Conservation (phyloP, 177 flowering plant genomes). For the Telopea speciosissima region DNA sequence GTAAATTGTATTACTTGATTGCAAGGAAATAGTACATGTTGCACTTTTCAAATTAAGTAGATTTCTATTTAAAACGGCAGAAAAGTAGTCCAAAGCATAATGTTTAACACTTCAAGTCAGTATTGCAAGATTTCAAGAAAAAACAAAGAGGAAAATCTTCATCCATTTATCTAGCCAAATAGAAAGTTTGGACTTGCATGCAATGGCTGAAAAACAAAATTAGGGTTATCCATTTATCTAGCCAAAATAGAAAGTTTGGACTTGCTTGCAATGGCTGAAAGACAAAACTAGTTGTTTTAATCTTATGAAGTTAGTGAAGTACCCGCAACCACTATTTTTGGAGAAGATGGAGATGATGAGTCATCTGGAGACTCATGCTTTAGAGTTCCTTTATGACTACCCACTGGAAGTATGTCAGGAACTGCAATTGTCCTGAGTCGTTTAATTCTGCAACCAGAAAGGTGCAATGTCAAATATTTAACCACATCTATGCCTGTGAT, state of each 20-base stretch:
- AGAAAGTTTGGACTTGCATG: neutral
- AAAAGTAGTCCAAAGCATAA: no score
- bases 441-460: slow-evolving; percentile 7
- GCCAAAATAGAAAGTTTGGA: neutral
- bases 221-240: no score
- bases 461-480: neutral
- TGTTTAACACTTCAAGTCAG: no score
- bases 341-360: neutral
- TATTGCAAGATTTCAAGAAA: no score
- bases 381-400: neutral
- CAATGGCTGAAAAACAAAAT: neutral
- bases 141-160: no score
- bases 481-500: neutral
- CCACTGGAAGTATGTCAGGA: neutral
- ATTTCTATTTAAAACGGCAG: no score
- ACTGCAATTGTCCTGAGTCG: neutral
- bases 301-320: neutral
- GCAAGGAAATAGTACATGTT: neutral
- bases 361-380: slow-evolving; percentile 5
- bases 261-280: neutral
- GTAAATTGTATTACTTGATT: no score
- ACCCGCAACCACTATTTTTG: slow-evolving; percentile 4
- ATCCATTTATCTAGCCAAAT: neutral
- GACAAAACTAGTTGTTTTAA: no score
- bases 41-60: neutral